Conservation (phyloP, 345 rosid genomes). For the Pistacia vera region DNA sequence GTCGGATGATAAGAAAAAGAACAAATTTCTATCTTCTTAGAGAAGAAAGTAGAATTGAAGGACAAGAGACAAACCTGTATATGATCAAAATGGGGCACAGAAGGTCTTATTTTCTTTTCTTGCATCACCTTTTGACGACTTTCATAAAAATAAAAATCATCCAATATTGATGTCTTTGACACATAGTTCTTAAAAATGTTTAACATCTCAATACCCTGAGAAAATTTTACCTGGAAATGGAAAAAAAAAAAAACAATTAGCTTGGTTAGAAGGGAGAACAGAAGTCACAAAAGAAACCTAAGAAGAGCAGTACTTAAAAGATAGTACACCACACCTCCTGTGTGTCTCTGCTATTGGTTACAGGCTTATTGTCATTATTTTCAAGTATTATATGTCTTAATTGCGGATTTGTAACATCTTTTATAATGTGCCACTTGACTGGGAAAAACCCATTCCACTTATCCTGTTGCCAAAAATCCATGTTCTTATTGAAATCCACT, state of each 20-base stretch:
- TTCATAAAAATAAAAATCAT: constrained; percentile 71
- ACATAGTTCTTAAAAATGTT: constrained; percentile 56
- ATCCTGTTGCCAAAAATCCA: constrained; percentile 87
- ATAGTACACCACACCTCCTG: constrained; percentile 53
- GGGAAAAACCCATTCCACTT: constrained; percentile 74
- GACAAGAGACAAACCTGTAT: constrained; percentile 17
- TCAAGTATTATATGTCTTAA: constrained; percentile 62
- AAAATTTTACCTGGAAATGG: constrained; percentile 48
- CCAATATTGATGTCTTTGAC: constrained; percentile 62
- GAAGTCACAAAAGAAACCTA: neutral
- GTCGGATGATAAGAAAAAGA: neutral
- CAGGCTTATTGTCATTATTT: constrained; percentile 74
- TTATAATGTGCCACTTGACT: constrained; percentile 71
- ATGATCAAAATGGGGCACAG: constrained; percentile 12
- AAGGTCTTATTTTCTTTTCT: constrained; percentile 53
- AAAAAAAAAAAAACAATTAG: constrained; percentile 18
- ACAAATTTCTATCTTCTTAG: neutral
- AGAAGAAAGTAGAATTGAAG: neutral
- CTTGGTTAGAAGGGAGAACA: neutral
- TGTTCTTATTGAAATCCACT: constrained; percentile 56
- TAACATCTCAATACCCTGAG: constrained; percentile 62
- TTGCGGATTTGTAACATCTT: constrained; percentile 66
- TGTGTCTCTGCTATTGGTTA: constrained; percentile 76
- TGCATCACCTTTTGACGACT: constrained; percentile 64
- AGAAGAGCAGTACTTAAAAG: neutral